Percentiles rank a stretch among this genome's conserved stretches.
These are phyloP conservation scores for Plasmodium vivax DNA, from an alignment of 169 alveolate species.

Conservation along the genomic window DNA sequence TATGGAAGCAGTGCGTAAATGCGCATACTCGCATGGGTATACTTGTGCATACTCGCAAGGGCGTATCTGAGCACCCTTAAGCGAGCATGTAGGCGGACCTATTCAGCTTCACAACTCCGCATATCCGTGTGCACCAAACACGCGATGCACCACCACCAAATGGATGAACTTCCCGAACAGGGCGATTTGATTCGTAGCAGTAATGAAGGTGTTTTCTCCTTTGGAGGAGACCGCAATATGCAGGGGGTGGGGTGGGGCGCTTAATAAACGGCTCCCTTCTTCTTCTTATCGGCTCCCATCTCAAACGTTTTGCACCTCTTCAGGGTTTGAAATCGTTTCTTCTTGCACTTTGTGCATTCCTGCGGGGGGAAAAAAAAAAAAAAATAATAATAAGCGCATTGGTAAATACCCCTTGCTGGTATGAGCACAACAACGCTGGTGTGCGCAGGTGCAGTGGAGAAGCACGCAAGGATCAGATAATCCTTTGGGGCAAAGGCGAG, in stretches of 20 bases:
- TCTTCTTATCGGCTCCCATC: constrained; percentile 96
- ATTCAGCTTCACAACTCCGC: neutral
- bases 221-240: neutral
- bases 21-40: neutral
- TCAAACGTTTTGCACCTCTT: constrained; percentile 99
- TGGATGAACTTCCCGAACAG: neutral
- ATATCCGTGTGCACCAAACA: neutral
- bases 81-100: neutral
- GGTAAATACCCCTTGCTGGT: neutral
- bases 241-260: neutral
- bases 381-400: neutral
- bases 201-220: neutral
- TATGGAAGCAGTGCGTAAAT: neutral
- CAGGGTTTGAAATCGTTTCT: constrained; percentile 95
- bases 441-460: neutral
- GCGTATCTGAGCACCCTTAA: neutral
- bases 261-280: constrained; percentile 88
- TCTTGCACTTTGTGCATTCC: constrained; percentile 98
- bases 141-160: neutral
- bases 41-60: neutral
- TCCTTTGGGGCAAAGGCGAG: neutral
- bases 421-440: neutral
- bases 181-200: neutral
- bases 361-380: constrained; percentile 61
- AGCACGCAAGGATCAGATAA: neutral